Conservation (phyloP, 495 filamentous ascomycete species). For the Tuber microsphaerosporum region DNA sequence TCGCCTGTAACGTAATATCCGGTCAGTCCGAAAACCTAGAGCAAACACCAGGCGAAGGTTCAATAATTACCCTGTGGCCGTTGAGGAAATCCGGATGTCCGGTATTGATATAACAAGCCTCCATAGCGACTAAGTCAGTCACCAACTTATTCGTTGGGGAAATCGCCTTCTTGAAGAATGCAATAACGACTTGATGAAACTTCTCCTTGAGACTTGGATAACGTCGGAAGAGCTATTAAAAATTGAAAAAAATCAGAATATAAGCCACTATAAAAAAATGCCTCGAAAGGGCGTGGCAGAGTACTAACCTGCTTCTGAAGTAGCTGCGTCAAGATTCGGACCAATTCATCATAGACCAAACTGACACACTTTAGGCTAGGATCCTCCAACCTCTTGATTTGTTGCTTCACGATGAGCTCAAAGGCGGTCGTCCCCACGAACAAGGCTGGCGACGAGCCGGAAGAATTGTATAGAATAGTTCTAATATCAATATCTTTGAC, state of each 20-base stretch:
- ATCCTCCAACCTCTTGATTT: constrained; percentile 94
- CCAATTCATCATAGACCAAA: constrained; percentile 94
- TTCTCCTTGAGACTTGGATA: constrained; percentile 95
- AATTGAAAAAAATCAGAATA: constrained; percentile 4
- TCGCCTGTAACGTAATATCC: constrained; percentile 53
- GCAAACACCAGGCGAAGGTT: not conserved
- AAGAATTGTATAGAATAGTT: constrained; percentile 95
- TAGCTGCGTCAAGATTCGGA: constrained; percentile 86
- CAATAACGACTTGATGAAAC: constrained; percentile 86
- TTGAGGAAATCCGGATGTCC: constrained; percentile 98
- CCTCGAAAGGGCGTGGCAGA: not conserved
- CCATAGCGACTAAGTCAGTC: constrained; percentile 86
- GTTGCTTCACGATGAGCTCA: constrained; percentile 95
- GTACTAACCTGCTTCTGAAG: constrained; percentile 61
- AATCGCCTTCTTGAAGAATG: constrained; percentile 96
- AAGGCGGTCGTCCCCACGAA: constrained; percentile 98
- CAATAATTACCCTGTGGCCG: constrained; percentile 63
- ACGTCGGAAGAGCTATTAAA: constrained; percentile 62
- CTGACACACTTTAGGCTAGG: constrained; percentile 94
- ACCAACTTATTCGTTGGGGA: constrained; percentile 97
- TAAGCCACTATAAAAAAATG: not conserved
- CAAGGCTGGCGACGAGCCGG: constrained; percentile 89
- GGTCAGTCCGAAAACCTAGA: constrained; percentile 11
- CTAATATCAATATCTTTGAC: constrained; percentile 98
- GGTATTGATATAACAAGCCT: constrained; percentile 95